Percentiles rank a stretch among this genome's conserved stretches.
These are phyloP conservation scores for Symmetrospora coprosmae DNA, from an alignment of 768 basidiomycete species.

Conservation along the genomic window DNA sequence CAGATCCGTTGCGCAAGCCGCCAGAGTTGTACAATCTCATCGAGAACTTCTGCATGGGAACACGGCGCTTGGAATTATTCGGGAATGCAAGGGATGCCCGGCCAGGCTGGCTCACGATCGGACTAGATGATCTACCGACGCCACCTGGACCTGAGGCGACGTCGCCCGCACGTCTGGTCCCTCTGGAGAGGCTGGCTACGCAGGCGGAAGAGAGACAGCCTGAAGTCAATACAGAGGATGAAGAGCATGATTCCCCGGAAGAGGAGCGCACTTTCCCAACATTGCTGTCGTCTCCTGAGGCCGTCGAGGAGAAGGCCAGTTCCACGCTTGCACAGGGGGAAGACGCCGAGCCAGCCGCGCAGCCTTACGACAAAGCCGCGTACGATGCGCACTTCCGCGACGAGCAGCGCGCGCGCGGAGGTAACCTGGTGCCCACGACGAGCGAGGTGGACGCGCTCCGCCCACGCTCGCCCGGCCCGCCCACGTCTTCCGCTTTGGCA, in stretches of 20 bases:
- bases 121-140: conserved; percentile 11
- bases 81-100: conserved; percentile 54
- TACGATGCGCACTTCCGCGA: background rate
- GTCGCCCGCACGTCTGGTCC: too few relatives aligned
- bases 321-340: too few relatives aligned
- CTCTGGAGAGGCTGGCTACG: too few relatives aligned
- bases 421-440: background rate
- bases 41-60: conserved; percentile 93
- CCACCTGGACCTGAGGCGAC: background rate
- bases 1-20: conserved; percentile 71
- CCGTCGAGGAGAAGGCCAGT: background rate
- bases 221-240: conserved; percentile 34
- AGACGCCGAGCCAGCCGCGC: too few relatives aligned
- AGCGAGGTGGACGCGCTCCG: conserved; percentile 66
- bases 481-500: conserved; percentile 6
- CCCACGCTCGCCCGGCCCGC: conserved; percentile 57
- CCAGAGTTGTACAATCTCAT: conserved; percentile 91
- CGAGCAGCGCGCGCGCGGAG: background rate
- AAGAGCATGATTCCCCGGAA: too few relatives aligned
- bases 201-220: conserved; percentile 49
- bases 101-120: conserved; percentile 80
- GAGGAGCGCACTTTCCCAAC: conserved; percentile 29
- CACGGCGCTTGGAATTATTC: conserved; percentile 79
- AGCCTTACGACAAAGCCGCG: conserved; percentile 25
- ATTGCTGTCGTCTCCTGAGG: too few relatives aligned